Evolutionary conservation across 768 basidiomycete genomes (phyloP), one percentile per base, ranked within the genome.

Genomic region (Termitomyces sp.): DNA sequence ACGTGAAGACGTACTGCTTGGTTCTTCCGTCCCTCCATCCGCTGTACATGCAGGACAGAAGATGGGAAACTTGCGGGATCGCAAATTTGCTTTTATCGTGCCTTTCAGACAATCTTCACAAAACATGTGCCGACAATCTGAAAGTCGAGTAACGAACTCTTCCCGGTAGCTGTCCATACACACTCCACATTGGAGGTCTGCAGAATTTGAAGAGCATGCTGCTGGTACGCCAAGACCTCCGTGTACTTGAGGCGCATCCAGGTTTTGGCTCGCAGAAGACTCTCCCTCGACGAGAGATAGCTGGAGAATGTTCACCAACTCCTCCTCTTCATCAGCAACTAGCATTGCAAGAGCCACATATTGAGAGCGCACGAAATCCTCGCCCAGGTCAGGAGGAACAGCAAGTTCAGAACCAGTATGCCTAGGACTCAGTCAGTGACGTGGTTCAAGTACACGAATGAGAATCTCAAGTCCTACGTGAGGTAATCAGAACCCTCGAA

Each of bases 31-130:
- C 4, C 38, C 31, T 29, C 32, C 23, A 2, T 70, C 65, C 14
- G 72, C 67, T 16, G 71, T 67, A 58, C 87, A 89, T 37, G 77
- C 65, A 0, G 86, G 86, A 66, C 86, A 89, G 12, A 78, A 62
- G 35, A 89, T 78, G 3, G 86, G 86, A 48, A 78, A 87, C 12
- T 77, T 77, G 49, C 75, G 77, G 38, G 82, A 83, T 16, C 72
- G 71, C 19, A 88, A 71, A 68, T 78, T 80, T 9, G 76, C 69
- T 37, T 63, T 62, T 14, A 81, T 68, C 53, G 80, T 76, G 2
- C 56, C 59, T 54, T 65, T 70, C 49, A 86, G 58, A 64, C 87
- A 88, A 3, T 71, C 66, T 47, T 82, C 71, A 66, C 86, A 89
- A 63, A 82, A 80, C 17, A 57, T 59, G 62, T 89, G 86, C 11